phyloP scores from a whole-genome alignment of 2,329 filamentous ascomycete species.

The Monosporascus ibericus region DNA sequence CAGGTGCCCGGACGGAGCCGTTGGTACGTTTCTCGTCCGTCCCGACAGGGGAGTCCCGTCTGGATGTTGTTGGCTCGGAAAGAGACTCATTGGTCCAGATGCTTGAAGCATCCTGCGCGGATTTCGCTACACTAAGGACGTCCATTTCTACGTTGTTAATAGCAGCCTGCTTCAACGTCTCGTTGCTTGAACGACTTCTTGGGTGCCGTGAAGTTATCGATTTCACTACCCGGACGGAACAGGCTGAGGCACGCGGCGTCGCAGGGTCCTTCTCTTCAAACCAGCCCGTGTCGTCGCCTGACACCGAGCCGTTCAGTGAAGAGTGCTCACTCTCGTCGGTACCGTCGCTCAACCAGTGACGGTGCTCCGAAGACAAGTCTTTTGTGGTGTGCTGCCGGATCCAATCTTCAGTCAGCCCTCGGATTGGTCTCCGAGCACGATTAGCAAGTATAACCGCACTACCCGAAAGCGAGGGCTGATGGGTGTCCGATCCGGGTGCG shows the following conservation, averaged over 20 bases:
- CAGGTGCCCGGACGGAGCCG: constrained; percentile 18
- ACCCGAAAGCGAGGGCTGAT: constrained; percentile 30
- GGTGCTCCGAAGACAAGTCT: constrained; percentile 61
- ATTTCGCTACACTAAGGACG: constrained; percentile 13
- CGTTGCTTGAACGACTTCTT: constrained; percentile 46
- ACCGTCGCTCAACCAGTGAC: constrained; percentile 80
- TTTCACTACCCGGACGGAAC: constrained; percentile 21
- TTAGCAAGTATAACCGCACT: constrained; percentile 59
- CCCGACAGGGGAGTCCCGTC: constrained; percentile 24
- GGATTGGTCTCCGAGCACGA: constrained; percentile 51
- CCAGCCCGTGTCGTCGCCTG: constrained; percentile 41
- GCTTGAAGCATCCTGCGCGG: constrained; percentile 20
- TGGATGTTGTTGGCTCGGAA: constrained; percentile 14
- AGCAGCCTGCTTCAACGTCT: constrained; percentile 43
- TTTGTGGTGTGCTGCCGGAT: constrained; percentile 77
- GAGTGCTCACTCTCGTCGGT: constrained; percentile 67
- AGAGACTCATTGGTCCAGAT: constrained; percentile 22
- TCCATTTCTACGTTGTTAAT: constrained; percentile 24
- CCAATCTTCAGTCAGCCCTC: constrained; percentile 75
- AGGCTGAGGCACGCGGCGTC: constrained; percentile 39
- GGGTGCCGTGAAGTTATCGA: constrained; percentile 31
- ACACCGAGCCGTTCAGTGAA: constrained; percentile 63
- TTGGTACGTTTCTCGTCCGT: constrained; percentile 25
- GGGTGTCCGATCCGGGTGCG: constrained; percentile 29
- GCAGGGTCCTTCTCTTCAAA: constrained; percentile 41